Evolutionary conservation across 2,329 filamentous ascomycete species (phyloP).

Genomic region (Sclerotinia borealis): DNA sequence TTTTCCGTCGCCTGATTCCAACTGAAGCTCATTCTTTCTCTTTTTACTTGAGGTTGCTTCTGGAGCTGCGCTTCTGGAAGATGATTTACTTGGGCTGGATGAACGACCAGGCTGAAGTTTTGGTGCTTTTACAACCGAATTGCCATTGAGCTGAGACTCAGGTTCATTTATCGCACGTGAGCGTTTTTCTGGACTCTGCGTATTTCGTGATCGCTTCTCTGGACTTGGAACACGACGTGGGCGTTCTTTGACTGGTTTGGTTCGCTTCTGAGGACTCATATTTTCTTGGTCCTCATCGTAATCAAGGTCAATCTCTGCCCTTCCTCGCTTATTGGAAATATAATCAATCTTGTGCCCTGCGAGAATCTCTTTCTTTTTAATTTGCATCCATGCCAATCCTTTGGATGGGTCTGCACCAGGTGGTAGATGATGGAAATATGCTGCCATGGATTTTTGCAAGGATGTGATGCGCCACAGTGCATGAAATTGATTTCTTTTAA

Average conservation of each 20-base stretch:
- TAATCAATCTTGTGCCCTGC: neutral
- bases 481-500: slow-evolving; percentile 23
- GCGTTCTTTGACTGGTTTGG: slow-evolving; percentile 11
- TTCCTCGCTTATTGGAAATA: neutral
- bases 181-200: slow-evolving; percentile 9
- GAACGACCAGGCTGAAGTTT: neutral
- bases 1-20: slow-evolving; percentile 8
- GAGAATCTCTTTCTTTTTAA: slow-evolving; percentile 6
- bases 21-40: slow-evolving; percentile 29
- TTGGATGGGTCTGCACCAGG: neutral
- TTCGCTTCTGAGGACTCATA: slow-evolving; percentile 24
- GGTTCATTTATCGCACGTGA: neutral
- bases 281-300: slow-evolving; percentile 21
- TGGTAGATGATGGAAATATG: slow-evolving; percentile 19
- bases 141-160: slow-evolving; percentile 11
- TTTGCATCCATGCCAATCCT: slow-evolving; percentile 8
- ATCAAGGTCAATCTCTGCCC: slow-evolving; percentile 6
- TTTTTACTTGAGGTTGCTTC: slow-evolving; percentile 18
- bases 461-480: slow-evolving; percentile 27
- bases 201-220: neutral
- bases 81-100: slow-evolving; percentile 6
- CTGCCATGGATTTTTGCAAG: slow-evolving; percentile 27
- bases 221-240: neutral
- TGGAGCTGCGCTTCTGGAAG: slow-evolving; percentile 10
- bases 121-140: slow-evolving; percentile 2